Percentiles rank a stretch among this genome's conserved stretches.
Evolutionary conservation across 345 rosid species (phyloP).

Genomic region (Populus davidiana): DNA sequence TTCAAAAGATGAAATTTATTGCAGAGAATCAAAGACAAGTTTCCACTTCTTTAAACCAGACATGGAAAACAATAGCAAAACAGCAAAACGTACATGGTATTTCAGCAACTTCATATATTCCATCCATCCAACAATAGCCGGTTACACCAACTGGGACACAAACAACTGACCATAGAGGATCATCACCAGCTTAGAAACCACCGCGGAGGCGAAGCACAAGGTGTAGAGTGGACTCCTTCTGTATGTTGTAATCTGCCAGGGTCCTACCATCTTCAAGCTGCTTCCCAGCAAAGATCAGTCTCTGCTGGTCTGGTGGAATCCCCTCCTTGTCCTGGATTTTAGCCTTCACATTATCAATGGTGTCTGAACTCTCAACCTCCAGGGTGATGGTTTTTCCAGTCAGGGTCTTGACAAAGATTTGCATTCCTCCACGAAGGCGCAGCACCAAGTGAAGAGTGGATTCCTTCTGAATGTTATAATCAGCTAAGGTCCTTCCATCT

Average conservation of each 20-base stretch:
- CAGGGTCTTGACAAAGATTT: background rate
- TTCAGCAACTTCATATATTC: background rate
- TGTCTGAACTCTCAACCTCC: background rate
- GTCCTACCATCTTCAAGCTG: background rate
- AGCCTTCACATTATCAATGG: background rate
- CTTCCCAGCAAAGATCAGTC: background rate
- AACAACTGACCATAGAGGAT: background rate
- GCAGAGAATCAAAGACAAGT: background rate
- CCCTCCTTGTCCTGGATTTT: background rate
- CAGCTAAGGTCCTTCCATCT: background rate
- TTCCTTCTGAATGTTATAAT: background rate
- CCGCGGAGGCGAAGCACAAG: constrained; percentile 10
- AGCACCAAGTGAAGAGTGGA: background rate
- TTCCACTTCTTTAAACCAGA: background rate
- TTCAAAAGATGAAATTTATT: background rate
- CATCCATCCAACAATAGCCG: background rate
- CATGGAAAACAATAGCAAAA: background rate
- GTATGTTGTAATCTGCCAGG: background rate
- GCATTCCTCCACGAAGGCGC: background rate
- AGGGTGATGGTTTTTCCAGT: background rate
- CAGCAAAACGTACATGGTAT: background rate
- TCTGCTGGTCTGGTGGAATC: background rate
- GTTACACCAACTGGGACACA: background rate
- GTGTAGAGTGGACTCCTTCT: background rate
- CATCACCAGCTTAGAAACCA: background rate